Base-by-base conservation (phyloP, 345 rosid species). In the Populus simonii region DNA sequence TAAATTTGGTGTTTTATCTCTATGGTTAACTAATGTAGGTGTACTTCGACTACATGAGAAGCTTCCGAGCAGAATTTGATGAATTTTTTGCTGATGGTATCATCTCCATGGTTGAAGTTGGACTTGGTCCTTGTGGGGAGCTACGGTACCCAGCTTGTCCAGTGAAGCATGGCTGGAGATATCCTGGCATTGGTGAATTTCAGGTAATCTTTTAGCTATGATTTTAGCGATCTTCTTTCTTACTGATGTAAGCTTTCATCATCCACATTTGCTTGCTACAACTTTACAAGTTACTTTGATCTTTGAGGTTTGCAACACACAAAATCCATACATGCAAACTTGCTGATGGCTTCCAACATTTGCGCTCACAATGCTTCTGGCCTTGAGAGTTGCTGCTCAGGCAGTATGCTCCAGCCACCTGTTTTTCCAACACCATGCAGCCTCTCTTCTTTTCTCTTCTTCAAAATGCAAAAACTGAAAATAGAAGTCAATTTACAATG, bases 121-220 rank as follows among this genome's bases (percentile, higher is more conserved):
- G 99, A 84, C 86, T 93, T 79, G 99, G 99, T 83, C 97, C 98
- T 20, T 92, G 98, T 75, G 99, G 99, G 78, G 98, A 93, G 87
- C 87, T 96, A 70, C 85, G 97, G 41, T 93, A 92, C 78, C 99
- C 99, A 68, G 93, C 99, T 67, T 92, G 87, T 84, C 97, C 98
- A 68, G 94, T 92, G 65, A 93, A 96, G 88, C 96, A 93, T 82
- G 99, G 99, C 71, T 96, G 99, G 99, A 90, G 96, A 80, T 93
- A 92, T 85, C 98, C 99, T 75, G 99, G 99, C 61, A 88, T 93
- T 81, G 99, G 99, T 79, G 96, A 92, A 90, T 93, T 96, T 80
- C 98, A 93, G 98, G 99, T 96, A 85, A 67, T 57, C 16, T 78
- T 31, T 75, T 20, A 22, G 62, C 23, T 39, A 74, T 74, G 20